Base-by-base conservation (phyloP, 208 protist species). In the Kentomonas sorsogonicus region DNA sequence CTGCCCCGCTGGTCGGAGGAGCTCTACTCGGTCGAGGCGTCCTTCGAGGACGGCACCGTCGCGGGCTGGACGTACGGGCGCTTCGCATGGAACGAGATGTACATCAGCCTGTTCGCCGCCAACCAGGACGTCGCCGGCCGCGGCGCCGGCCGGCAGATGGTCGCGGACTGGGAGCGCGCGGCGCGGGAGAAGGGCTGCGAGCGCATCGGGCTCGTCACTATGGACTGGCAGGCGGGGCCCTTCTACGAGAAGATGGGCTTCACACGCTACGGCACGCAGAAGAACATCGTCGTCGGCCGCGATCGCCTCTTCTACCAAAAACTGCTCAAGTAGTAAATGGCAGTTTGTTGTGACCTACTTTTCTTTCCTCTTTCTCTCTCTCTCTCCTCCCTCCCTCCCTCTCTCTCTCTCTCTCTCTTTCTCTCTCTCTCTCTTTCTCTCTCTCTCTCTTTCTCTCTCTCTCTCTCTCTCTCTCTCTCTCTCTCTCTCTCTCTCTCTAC, bases 161-260 rank as follows among this genome's bases (percentile, higher is more conserved):
- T 15, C 23, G 48, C 23, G 2, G 47, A 40, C 30, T 38, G 16
- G 13, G 74, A 81, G 50, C 25, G 38, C 22, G 4, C 60, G 1
- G 68, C 54, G 38, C 50, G 59, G 0, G 34, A 55, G 43, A 53
- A 46, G 22, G 31, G 38, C 20, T 69, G 69, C 50, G 62, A 55
- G 26, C 69, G 64, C 30, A 1, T 81, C 23, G 62, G 48, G 9
- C 48, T 81, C 3, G 67, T 76, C 39, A 81, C 74, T 11, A 73
- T 71, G 60, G 64, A 53, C 56, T 81, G 74, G 74, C 74, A 81
- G 62, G 74, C 74, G 1, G 55, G 66, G 16, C 69, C 69, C 7
- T 72, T 81, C 16, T 81, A 81, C 41, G 74, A 81, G 36, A 60
- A 56, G 29, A 22, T 52, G 15, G 74, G 74, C 31, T 81, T 69